Base-by-base conservation (phyloP, 2,329 filamentous ascomycete genomes). In the Penicillium sp. region DNA sequence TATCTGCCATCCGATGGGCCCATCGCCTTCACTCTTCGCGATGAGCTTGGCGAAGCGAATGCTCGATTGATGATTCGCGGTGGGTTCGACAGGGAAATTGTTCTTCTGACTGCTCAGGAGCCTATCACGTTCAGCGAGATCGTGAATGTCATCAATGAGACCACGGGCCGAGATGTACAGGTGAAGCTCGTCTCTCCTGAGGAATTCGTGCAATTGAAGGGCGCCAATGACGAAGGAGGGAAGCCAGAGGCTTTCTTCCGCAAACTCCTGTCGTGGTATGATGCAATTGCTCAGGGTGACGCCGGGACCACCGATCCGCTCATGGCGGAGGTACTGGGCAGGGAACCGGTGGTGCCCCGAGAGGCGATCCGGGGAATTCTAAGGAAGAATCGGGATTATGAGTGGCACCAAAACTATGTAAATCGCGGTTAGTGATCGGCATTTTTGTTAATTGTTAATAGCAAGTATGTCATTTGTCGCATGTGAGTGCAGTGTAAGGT, bases 1-100 rank as follows among this genome's bases (percentile, higher is more conserved):
- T 61, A 66, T 23, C 58, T 72, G 6, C 58, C 69, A 3, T 55
- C 75, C 39, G 74, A 80, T 53, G 74, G 72, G 0, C 74, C 74
- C 1, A 66, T 82, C 3, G 75, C 80, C 7, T 82, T 79, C 65
- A 80, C 78, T 3, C 75, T 76, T 47, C 74, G 79, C 29, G 74
- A 76, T 13, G 81, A 84, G 57, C 71, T 84, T 0, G 81, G 79
- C 8, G 81, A 84, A 65, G 81, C 77, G 4, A 80, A 73, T 1
- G 81, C 81, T 1, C 74, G 69, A 29, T 62, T 84, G 36, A 75
- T 84, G 47, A 68, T 77, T 1, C 64, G 66, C n/a, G 75, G 71
- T 1, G 65, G 66, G 0, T 56, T 70, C 23, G 64, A 71, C 31
- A 70, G 71, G 39, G 56, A 70, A 39, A 69, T 70, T 21, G 70